phyloP scores from a whole-genome alignment of 192 early-diverging fungal species.

The Umbelopsis vinacea region DNA sequence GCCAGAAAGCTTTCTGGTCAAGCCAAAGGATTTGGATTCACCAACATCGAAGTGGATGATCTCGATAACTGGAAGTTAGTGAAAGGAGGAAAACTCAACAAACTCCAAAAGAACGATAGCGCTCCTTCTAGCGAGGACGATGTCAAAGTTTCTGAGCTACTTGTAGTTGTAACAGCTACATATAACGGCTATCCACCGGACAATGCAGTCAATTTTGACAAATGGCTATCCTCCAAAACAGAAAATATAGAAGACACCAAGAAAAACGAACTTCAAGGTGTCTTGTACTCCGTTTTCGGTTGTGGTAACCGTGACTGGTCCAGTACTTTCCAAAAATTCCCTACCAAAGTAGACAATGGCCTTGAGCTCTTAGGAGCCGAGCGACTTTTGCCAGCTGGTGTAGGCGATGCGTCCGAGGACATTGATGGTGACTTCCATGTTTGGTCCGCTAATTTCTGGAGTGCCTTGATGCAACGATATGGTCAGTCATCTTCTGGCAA shows the following conservation, averaged over 20 bases:
- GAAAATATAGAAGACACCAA: conserved; percentile 25
- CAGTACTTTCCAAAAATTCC: conserved; percentile 60
- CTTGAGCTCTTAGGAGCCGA: conserved; percentile 54
- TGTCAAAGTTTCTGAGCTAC: conserved; percentile 25
- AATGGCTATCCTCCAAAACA: conserved; percentile 28
- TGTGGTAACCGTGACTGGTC: conserved; percentile 60
- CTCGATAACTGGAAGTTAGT: conserved; percentile 49
- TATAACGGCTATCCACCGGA: conserved; percentile 56
- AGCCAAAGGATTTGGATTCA: conserved; percentile 47
- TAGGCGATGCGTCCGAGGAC: conserved; percentile 52
- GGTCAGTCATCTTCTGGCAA: conserved; percentile 15
- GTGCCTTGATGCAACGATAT: conserved; percentile 20
- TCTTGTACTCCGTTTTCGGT: conserved; percentile 60
- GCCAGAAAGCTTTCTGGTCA: conserved; percentile 45
- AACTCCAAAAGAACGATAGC: not conserved
- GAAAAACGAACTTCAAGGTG: conserved; percentile 36
- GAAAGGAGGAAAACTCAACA: conserved; percentile 22
- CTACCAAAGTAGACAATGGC: conserved; percentile 43
- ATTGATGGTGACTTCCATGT: conserved; percentile 30
- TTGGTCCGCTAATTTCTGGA: conserved; percentile 28
- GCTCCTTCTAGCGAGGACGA: conserved; percentile 6
- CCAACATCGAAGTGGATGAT: conserved; percentile 24
- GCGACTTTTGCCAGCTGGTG: conserved; percentile 45
- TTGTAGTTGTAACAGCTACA: conserved; percentile 38
- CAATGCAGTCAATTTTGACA: conserved; percentile 44